Conservation (phyloP, 768 basidiomycete species). For the Lyophyllum semitale region DNA sequence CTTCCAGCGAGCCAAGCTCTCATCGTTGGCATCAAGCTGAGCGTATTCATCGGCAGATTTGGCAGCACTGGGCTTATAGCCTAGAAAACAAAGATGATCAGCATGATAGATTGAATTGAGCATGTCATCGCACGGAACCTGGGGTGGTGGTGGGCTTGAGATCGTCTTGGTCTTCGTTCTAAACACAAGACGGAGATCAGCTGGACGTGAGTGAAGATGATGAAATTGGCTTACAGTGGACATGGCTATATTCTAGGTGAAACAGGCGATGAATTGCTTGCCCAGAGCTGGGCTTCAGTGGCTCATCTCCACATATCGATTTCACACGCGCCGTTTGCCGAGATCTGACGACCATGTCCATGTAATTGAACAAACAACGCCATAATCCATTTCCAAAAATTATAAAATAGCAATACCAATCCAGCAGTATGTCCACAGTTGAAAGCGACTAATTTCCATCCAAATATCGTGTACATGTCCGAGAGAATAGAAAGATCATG, state of each 20-base stretch:
- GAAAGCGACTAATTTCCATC: conserved; percentile 18
- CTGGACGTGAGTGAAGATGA: not conserved
- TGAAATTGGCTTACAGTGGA: conserved; percentile 41
- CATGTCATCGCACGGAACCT: conserved; percentile 40
- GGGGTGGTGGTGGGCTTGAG: conserved; percentile 68
- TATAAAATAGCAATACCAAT: not conserved
- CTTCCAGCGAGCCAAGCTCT: conserved; percentile 95
- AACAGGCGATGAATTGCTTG: conserved; percentile 22
- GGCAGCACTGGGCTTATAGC: conserved; percentile 71
- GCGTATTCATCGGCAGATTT: conserved; percentile 84
- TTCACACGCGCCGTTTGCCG: conserved; percentile 68
- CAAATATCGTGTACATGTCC: conserved; percentile 17
- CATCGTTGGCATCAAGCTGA: conserved; percentile 84
- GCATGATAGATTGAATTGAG: not conserved
- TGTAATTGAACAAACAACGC: conserved; percentile 1
- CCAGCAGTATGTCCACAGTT: conserved; percentile 13
- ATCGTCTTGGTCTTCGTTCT: conserved; percentile 72
- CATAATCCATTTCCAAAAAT: not conserved
- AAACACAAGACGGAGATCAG: conserved; percentile 7
- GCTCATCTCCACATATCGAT: conserved; percentile 50
- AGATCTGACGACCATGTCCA: conserved; percentile 14
- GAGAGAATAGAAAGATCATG: conserved; percentile 11
- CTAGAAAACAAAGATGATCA: conserved; percentile 36
- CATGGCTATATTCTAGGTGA: conserved; percentile 40
- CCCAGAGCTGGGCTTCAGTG: conserved; percentile 1